These are phyloP conservation scores for Apiospora phragmitis DNA, from an alignment of 2,329 filamentous ascomycete species.

Conservation along the genomic window DNA sequence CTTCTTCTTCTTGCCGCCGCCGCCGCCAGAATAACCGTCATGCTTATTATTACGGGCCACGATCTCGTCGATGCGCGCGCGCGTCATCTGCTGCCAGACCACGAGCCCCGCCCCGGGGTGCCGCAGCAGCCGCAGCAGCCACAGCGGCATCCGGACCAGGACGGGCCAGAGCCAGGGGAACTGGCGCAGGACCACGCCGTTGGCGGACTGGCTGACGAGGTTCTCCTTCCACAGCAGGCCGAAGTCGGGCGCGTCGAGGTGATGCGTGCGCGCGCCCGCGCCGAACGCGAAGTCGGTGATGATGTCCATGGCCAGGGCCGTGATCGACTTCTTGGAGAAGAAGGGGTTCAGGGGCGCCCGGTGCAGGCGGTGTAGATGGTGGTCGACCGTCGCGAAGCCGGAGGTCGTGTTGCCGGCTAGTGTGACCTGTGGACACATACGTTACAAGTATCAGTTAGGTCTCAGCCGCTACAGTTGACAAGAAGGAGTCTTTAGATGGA, in stretches of 20 bases:
- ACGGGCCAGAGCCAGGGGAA: conserved; percentile 21
- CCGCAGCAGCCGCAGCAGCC: conserved; percentile 24
- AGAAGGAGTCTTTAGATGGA: too few relatives aligned
- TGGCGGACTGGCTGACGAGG: conserved; percentile 11
- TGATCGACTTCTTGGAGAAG: conserved; percentile 33
- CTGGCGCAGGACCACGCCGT: conserved; percentile 17
- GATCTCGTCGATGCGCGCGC: conserved; percentile 3
- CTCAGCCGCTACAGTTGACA: neutral
- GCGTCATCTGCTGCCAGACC: neutral
- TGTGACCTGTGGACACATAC: neutral
- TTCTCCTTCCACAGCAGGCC: conserved; percentile 32
- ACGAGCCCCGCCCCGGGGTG: conserved; percentile 12
- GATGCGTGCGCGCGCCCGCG: conserved; percentile 36
- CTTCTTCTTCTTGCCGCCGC: conserved; percentile 15
- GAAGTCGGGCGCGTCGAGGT: conserved; percentile 29
- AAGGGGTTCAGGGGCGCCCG: conserved; percentile 24
- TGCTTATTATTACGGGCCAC: conserved; percentile 20
- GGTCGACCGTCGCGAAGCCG: conserved; percentile 19
- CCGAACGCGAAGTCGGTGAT: conserved; percentile 41
- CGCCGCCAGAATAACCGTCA: neutral
- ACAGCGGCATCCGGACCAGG: conserved; percentile 22
- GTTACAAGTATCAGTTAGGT: neutral
- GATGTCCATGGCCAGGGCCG: conserved; percentile 40
- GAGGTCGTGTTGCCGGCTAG: conserved; percentile 18
- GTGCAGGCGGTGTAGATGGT: conserved; percentile 28